A percentile compares a stretch with the other conserved stretches of the same genome.
Evolutionary conservation across 768 basidiomycete genomes (phyloP).

Genomic region (Tricholoma terreum): DNA sequence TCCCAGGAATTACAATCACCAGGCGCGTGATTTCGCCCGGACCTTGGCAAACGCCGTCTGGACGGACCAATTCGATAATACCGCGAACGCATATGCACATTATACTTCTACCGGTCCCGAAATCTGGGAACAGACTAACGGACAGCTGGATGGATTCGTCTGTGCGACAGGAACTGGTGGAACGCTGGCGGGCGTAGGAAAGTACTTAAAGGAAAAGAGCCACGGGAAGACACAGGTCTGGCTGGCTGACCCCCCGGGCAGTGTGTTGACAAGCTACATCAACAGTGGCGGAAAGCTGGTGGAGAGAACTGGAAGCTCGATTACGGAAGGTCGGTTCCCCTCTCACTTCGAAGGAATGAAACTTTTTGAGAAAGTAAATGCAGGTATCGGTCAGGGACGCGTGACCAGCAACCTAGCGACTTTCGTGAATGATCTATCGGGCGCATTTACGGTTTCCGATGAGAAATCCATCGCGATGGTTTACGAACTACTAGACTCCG

Average conservation of each 20-base stretch:
- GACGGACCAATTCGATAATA: slow-evolving; percentile 99
- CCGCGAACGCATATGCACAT: slow-evolving; percentile 85
- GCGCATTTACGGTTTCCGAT: slow-evolving; percentile 85
- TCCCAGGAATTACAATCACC: slow-evolving; percentile 96
- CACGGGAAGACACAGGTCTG: slow-evolving; percentile 78
- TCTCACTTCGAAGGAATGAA: neutral
- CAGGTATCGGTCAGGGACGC: slow-evolving; percentile 96
- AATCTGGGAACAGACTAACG: slow-evolving; percentile 88
- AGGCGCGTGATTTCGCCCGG: slow-evolving; percentile 85
- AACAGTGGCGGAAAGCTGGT: slow-evolving; percentile 72
- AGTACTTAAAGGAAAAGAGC: slow-evolving; percentile 80
- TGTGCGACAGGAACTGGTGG: slow-evolving; percentile 97
- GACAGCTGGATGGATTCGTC: slow-evolving; percentile 83
- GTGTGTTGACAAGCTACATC: slow-evolving; percentile 82
- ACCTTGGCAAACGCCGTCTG: slow-evolving; percentile 79
- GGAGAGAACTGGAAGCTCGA: slow-evolving; percentile 82
- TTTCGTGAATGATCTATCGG: slow-evolving; percentile 73
- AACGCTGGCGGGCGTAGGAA: slow-evolving; percentile 87
- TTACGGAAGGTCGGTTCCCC: slow-evolving; percentile 75
- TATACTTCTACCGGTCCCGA: slow-evolving; percentile 93
- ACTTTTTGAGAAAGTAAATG: neutral
- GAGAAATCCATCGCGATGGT: slow-evolving; percentile 90
- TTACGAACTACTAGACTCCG: slow-evolving; percentile 86
- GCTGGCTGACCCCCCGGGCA: slow-evolving; percentile 97
- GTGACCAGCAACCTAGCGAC: slow-evolving; percentile 88